Base-by-base conservation (phyloP, 352 stramenopile genomes). In the Phytopythium ostracodes region DNA sequence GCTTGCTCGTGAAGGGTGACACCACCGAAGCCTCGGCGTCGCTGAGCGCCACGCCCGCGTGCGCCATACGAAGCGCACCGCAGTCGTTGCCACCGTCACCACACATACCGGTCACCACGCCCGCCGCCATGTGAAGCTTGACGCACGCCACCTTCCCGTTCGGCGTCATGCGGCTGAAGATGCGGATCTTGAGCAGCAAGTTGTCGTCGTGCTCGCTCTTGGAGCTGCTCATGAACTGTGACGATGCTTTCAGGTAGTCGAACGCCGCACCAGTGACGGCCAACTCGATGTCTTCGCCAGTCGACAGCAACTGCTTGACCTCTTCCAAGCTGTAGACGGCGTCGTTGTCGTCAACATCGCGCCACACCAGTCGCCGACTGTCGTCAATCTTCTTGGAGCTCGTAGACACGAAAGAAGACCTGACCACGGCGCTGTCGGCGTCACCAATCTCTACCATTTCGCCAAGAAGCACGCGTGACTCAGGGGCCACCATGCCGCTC, bases 1-100 rank as follows among this genome's bases (percentile, higher is more conserved):
- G 71, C 35, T 87, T 67, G 56, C 84, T 96, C 18, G 88, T 96
- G 63, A 96, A 97, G 8, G 88, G 85, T 18, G 88, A 78, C n/a
- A 94, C 83, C 24, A 94, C 73, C 33, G 72, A 89, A 1, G 87
- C 85, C 44, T 96, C 85, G 0, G 81, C 73, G 64, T 89, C 75
- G 54, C 81, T 92, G 8, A 96, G 63, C 43, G 88, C 86, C 44
- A 96, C 73, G 11, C 87, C 84, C 31, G 89, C 79, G 65, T 96
- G 87, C 27, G 84, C 85, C 29, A 84, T 73, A 24, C 86, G 87
- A 12, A 96, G 54, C 18, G 81, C 85, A 33, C 85, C 87, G 64
- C 84, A 94, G 60, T 96, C 85, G 66, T 96, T 96, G 2, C 82
- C 82, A 11, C 78, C 78, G 49, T 87, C 78, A 12, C 78, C 73